Conservation (phyloP, 306 rosid species). For the Gastrolobium villosum region DNA sequence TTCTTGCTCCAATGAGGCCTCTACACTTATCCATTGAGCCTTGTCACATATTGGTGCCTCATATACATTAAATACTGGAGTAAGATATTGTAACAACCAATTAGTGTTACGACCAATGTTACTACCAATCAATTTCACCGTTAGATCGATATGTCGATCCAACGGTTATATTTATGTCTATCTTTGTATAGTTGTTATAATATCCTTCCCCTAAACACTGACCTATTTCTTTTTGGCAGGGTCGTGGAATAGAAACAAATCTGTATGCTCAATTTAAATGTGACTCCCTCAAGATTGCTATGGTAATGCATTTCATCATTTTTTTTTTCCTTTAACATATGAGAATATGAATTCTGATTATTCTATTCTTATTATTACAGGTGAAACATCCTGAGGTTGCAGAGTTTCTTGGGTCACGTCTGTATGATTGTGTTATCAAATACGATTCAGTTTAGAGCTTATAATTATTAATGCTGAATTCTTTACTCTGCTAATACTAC, state of each 20-base stretch:
- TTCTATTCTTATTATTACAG: slow-evolving; percentile 48
- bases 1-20: slow-evolving; percentile 6
- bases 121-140: no score
- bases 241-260: slow-evolving; percentile 97
- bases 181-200: no score
- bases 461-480: slow-evolving; percentile 45
- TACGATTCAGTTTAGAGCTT: slow-evolving; percentile 69
- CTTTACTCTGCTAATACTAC: slow-evolving; percentile 30
- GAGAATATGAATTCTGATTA: slow-evolving; percentile 13
- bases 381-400: slow-evolving; percentile 96
- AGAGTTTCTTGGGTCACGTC: slow-evolving; percentile 90
- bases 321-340: background rate
- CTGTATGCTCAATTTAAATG: slow-evolving; percentile 88
- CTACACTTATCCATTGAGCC: no score
- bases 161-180: no score
- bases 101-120: no score
- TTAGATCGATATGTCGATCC: no score
- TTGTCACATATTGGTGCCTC: background rate
- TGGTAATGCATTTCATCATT: slow-evolving; percentile 61
- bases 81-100: no score
- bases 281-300: slow-evolving; percentile 91
- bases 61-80: slow-evolving; percentile 11
- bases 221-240: slow-evolving; percentile 63
- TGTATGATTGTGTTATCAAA: slow-evolving; percentile 90
- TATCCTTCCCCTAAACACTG: no score